Evolutionary conservation across 371 early-diverging fungal genomes (phyloP).

Genomic region (Entomophthora muscae): DNA sequence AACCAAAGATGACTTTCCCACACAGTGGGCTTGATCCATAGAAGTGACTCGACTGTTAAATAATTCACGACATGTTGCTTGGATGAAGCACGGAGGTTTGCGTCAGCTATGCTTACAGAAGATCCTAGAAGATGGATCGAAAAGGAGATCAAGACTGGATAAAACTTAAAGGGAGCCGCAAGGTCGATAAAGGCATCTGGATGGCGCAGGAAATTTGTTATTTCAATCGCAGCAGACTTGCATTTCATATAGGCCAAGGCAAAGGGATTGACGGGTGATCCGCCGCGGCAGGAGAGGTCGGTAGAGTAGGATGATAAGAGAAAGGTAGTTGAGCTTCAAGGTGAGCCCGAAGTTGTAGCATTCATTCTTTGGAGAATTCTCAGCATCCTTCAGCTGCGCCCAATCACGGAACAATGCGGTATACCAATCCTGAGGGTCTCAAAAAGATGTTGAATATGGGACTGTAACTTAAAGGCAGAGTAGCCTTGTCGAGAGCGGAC

Average conservation of each 20-base stretch:
- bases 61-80: neutral
- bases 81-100: neutral
- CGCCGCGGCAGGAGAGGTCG: slow-evolving; percentile 2
- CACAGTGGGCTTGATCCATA: neutral
- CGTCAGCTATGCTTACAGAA: neutral
- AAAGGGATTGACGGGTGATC: neutral
- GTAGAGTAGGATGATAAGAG: neutral
- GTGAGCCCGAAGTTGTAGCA: slow-evolving; percentile 3
- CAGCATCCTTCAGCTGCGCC: neutral
- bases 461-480: slow-evolving; percentile 4
- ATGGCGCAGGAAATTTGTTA: neutral
- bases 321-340: neutral
- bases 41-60: neutral
- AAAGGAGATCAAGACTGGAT: neutral
- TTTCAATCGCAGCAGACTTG: neutral
- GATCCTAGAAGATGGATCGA: slow-evolving; percentile 3
- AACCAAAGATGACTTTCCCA: neutral
- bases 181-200: neutral
- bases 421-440: slow-evolving; percentile 2
- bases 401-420: neutral
- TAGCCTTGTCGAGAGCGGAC: slow-evolving; percentile 7
- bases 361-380: neutral
- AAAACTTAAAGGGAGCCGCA: neutral
- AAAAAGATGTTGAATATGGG: slow-evolving; percentile 4
- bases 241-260: neutral